These are phyloP conservation scores for Verticillium tricorpus DNA, from an alignment of 2,329 filamentous ascomycete species.

Conservation along the genomic window DNA sequence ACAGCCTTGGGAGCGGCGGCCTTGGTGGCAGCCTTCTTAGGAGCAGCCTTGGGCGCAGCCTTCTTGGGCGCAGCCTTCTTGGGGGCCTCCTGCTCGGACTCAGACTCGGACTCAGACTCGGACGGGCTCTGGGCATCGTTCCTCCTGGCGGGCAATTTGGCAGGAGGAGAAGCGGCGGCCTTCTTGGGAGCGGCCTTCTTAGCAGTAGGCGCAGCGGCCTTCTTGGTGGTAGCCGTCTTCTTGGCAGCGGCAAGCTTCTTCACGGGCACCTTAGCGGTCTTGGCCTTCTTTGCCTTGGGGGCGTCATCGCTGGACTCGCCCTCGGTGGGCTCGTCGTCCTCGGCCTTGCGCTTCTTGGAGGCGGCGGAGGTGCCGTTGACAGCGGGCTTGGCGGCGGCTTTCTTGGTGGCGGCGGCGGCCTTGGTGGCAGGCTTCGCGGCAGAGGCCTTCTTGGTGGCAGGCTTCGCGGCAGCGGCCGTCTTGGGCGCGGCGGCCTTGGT, in stretches of 20 bases:
- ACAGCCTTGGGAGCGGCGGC: background rate
- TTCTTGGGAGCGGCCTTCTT: constrained; percentile 6
- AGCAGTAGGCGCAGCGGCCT: constrained; percentile 5
- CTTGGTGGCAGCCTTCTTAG: constrained; percentile 4
- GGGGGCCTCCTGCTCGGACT: constrained; percentile 7
- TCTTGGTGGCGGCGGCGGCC: constrained; percentile 14
- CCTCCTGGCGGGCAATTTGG: no score
- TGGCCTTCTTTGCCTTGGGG: constrained; percentile 14
- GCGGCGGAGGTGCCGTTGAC: constrained; percentile 11
- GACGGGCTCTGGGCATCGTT: constrained; percentile 9
- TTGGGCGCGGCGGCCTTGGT: constrained; percentile 21
- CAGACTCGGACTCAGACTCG: no score
- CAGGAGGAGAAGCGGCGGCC: background rate
- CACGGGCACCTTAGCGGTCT: constrained; percentile 8
- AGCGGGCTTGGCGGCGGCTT: constrained; percentile 11
- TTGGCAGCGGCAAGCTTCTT: constrained; percentile 10
- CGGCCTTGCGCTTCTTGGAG: constrained; percentile 15
- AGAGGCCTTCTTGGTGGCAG: constrained; percentile 21
- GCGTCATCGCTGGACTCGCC: constrained; percentile 10
- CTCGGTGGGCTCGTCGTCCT: constrained; percentile 7
- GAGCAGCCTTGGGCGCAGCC: background rate
- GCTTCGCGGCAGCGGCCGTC: constrained; percentile 14
- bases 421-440: constrained; percentile 9
- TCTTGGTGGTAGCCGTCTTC: constrained; percentile 10
- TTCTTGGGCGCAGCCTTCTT: constrained; percentile 14